Evolutionary conservation across 2,329 filamentous ascomycete species (phyloP), one percentile per base, ranked within the genome.

Genomic region (Sarocladiaceae sp.): DNA sequence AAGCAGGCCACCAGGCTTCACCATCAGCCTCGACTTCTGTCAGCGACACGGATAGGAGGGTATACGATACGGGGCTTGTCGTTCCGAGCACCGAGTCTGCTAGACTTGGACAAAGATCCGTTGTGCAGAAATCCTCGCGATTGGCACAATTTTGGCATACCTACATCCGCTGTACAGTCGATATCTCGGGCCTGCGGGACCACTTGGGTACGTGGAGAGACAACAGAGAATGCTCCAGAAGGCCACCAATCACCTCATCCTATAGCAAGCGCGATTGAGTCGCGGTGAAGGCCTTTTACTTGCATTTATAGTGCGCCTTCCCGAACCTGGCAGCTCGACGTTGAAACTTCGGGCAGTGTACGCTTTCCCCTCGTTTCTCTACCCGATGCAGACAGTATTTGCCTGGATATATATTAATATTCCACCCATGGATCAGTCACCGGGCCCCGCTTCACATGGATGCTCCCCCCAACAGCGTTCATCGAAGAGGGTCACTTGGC

Each of bases 141-240:
- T 18, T 41, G 10, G 24, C 20, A 29, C 21, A 11, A 19, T 41
- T 41, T 15, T 29, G 37, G 37, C 18, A 21, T 18, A 29, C 37
- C 13, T 18, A 41, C 23, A 19, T 41, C 13, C 37, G 37, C 19
- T 41, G 37, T 24, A 41, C 37, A 18, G 37, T 41, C 23, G 23
- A 41, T 24, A 27, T 41, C 19, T 5, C 37, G 26, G 37, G 23
- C 26, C 6, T 21, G 16, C 37, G 37, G 15, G 37, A 41, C 37
- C 37, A 41, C 15, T 29, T 41, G 37, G 37, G 37, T 41, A 41
- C 24, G 37, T 41, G 37, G 5, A n/a, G n/a, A n/a, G n/a, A n/a
- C n/a, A n/a, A n/a, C n/a, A n/a, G n/a, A n/a, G n/a, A n/a, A n/a
- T n/a, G n/a, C n/a, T n/a, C n/a, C n/a, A n/a, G n/a, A n/a, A n/a